phyloP scores from a whole-genome alignment of 768 basidiomycete genomes.

The Tylopilus rubrobrunneus region DNA sequence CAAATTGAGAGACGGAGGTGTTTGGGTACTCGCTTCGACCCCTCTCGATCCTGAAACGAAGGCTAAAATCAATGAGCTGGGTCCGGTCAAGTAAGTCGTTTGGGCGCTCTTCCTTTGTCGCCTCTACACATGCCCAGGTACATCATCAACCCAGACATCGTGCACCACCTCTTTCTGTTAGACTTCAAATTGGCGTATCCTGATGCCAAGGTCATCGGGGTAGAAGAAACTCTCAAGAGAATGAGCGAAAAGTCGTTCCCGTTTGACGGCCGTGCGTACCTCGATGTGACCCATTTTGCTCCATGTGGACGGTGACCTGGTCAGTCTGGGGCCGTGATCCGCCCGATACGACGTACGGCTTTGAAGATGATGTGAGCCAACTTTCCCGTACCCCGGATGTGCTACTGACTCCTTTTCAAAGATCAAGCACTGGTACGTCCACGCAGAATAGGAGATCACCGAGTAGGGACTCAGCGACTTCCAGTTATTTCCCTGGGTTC shows the following conservation, averaged over 20 bases:
- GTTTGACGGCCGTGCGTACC: constrained; percentile 60
- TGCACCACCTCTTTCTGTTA: constrained; percentile 58
- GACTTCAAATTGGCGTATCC: constrained; percentile 72
- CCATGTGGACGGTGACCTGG: neutral
- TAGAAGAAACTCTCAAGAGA: constrained; percentile 49
- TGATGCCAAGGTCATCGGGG: constrained; percentile 66
- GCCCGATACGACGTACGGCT: constrained; percentile 65
- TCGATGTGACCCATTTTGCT: neutral
- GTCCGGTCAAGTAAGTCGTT: constrained; percentile 55
- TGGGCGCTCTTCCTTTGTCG: neutral
- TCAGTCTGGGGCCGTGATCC: constrained; percentile 62
- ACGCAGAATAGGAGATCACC: neutral
- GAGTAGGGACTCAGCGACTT: neutral
- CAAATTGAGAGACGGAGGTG: constrained; percentile 58
- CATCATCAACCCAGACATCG: constrained; percentile 54
- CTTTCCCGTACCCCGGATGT: neutral
- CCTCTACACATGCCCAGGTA: constrained; percentile 36
- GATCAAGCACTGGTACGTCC: constrained; percentile 49
- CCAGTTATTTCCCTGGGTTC: constrained; percentile 66
- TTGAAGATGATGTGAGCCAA: constrained; percentile 60
- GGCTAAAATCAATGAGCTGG: constrained; percentile 54
- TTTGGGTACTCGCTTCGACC: constrained; percentile 83
- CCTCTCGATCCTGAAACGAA: constrained; percentile 66
- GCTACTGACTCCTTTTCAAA: constrained; percentile 10
- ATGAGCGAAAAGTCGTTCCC: constrained; percentile 48